A percentile compares a stretch with the other conserved stretches of the same genome.
phyloP scores from a whole-genome alignment of 2,329 filamentous ascomycete species.

The Diaporthe sp. region DNA sequence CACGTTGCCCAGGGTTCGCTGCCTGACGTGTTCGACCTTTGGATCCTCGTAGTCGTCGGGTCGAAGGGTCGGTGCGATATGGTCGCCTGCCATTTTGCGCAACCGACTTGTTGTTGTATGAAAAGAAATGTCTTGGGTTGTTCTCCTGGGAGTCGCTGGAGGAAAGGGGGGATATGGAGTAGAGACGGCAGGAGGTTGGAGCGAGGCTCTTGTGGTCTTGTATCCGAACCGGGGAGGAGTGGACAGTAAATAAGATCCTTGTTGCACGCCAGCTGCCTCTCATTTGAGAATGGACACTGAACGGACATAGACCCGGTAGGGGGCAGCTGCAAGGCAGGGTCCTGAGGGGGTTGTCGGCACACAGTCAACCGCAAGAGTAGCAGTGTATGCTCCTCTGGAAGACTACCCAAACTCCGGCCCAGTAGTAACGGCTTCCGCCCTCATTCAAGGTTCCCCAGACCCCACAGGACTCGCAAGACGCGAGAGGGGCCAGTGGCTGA shows the following conservation, averaged over 20 bases:
- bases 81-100: slow-evolving; percentile 40
- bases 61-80: slow-evolving; percentile 41
- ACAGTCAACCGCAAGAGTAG: neutral
- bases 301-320: neutral
- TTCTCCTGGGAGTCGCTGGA: neutral
- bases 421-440: neutral
- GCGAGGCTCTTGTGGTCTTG: neutral
- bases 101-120: neutral
- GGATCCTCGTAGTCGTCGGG: slow-evolving; percentile 38
- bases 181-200: neutral
- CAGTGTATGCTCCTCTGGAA: slow-evolving; percentile 18
- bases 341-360: neutral
- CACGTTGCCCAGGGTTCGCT: slow-evolving; percentile 56
- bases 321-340: slow-evolving; percentile 8
- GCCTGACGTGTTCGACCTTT: slow-evolving; percentile 40
- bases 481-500: slow-evolving; percentile 10
- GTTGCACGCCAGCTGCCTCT: neutral
- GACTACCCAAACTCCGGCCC: slow-evolving; percentile 22
- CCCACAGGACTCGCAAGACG: neutral
- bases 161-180: neutral
- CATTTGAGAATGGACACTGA: neutral
- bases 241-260: slow-evolving; percentile 7
- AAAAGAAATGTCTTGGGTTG: neutral
- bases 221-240: slow-evolving; percentile 12
- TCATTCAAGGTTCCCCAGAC: slow-evolving; percentile 23